Conservation (phyloP, 2,329 filamentous ascomycete genomes). For the Fusarium nanum region DNA sequence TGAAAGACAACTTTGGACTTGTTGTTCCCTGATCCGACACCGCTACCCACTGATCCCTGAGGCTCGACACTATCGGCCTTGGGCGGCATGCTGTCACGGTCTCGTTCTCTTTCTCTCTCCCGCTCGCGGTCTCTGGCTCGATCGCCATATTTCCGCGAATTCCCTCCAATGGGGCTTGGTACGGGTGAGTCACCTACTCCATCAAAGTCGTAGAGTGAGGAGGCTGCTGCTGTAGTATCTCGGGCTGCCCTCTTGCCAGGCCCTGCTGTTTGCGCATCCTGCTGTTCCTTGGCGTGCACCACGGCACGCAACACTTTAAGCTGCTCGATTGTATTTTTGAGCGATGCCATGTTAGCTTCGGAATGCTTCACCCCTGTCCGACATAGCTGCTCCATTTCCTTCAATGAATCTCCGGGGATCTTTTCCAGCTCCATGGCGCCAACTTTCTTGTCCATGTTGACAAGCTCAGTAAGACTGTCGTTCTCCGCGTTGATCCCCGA, state of each 20-base stretch:
- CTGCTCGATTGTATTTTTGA: constrained; percentile 56
- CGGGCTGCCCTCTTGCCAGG: constrained; percentile 47
- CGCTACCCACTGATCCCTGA: constrained; percentile 56
- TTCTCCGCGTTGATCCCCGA: constrained; percentile 57
- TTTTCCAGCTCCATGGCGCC: constrained; percentile 55
- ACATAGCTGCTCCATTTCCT: constrained; percentile 57
- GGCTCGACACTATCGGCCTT: constrained; percentile 69
- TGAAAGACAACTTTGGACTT: constrained; percentile 67
- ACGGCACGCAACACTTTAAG: constrained; percentile 58
- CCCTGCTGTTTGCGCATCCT: constrained; percentile 50
- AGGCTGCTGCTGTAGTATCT: constrained; percentile 46
- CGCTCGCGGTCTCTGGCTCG: constrained; percentile 53
- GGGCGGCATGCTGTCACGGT: constrained; percentile 59
- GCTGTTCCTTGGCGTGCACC: constrained; percentile 57
- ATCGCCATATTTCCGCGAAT: constrained; percentile 53
- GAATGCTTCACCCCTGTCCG: constrained; percentile 57
- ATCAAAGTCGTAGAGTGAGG: constrained; percentile 59
- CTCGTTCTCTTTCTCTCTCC: constrained; percentile 51
- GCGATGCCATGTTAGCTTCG: constrained; percentile 53
- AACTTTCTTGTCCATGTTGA: constrained; percentile 56
- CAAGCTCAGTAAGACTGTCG: constrained; percentile 54
- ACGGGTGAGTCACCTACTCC: constrained; percentile 59
- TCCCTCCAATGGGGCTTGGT: constrained; percentile 56
- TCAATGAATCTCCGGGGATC: constrained; percentile 53
- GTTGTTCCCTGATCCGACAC: constrained; percentile 43